Percentiles rank a stretch among this genome's conserved stretches.
phyloP scores from a whole-genome alignment of 2,329 filamentous ascomycete genomes.

The Ophiocordyceps unilateralis region DNA sequence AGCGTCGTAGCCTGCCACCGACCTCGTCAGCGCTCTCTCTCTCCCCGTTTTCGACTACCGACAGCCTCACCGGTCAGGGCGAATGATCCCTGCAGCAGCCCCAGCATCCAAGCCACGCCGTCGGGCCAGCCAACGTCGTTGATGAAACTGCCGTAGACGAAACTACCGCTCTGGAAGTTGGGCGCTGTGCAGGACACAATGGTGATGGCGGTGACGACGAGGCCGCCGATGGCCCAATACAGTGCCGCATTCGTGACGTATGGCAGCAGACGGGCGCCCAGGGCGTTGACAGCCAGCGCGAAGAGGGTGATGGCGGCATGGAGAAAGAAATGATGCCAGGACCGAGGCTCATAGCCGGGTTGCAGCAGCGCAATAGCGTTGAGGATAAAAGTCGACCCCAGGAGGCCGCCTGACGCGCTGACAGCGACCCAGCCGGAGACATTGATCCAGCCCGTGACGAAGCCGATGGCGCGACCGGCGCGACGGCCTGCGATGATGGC shows the following conservation, averaged over 20 bases:
- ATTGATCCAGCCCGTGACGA: conserved; percentile 58
- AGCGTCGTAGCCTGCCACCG: conserved; percentile 23
- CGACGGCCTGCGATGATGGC: conserved; percentile 42
- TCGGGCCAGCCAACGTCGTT: conserved; percentile 55
- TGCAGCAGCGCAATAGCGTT: conserved; percentile 47
- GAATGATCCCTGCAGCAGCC: conserved; percentile 33
- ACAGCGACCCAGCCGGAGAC: conserved; percentile 56
- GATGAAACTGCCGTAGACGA: conserved; percentile 51
- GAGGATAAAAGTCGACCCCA: conserved; percentile 49
- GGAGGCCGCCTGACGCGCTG: conserved; percentile 48
- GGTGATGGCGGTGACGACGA: conserved; percentile 53
- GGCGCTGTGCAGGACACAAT: conserved; percentile 48
- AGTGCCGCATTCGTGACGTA: conserved; percentile 52
- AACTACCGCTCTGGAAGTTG: conserved; percentile 43
- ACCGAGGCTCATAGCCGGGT: conserved; percentile 33
- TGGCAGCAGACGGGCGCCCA: conserved; percentile 38
- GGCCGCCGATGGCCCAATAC: conserved; percentile 52
- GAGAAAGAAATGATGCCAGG: conserved; percentile 60
- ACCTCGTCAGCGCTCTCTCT: background rate
- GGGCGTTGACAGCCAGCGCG: conserved; percentile 48
- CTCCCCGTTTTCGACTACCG: background rate
- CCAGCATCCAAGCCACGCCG: conserved; percentile 41
- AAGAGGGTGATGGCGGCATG: conserved; percentile 47
- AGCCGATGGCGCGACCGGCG: conserved; percentile 46
- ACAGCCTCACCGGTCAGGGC: conserved; percentile 22